A percentile compares a stretch with the other conserved stretches of the same genome.
phyloP scores from a whole-genome alignment of 169 alveolate species.

The Cryptosporidium bovis region DNA sequence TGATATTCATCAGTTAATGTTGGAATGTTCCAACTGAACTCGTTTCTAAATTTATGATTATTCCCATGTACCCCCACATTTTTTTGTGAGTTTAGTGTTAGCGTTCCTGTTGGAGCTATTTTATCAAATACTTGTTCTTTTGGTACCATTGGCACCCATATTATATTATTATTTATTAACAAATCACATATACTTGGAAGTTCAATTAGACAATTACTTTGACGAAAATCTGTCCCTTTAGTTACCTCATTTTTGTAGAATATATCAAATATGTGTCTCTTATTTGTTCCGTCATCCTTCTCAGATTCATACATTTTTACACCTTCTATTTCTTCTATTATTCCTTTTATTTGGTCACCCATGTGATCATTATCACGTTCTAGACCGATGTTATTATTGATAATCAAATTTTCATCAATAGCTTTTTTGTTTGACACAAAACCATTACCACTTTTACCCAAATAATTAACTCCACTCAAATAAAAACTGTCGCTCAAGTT shows the following conservation, averaged over 20 bases:
- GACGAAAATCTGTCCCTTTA: not conserved
- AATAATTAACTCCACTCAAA: not conserved
- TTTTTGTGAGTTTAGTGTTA: not conserved
- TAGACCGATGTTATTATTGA: not conserved
- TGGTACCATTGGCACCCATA: conserved; percentile 63
- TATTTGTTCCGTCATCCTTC: not conserved
- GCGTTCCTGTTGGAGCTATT: conserved; percentile 17
- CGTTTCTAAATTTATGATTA: not conserved
- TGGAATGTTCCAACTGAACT: not conserved
- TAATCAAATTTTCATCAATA: not conserved
- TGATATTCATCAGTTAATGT: conserved; percentile 30
- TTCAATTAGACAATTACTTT: conserved; percentile 38
- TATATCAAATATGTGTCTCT: not conserved
- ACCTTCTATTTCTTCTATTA: conserved; percentile 19
- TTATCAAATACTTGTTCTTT: not conserved
- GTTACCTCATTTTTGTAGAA: not conserved
- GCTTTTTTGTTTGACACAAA: not conserved
- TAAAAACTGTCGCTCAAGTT: not conserved
- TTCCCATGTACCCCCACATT: not conserved
- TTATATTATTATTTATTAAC: not conserved
- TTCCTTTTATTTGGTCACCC: conserved; percentile 20
- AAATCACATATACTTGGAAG: conserved; percentile 21
- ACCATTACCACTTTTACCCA: not conserved
- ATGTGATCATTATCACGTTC: not conserved
- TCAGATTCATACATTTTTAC: not conserved